A percentile compares a stretch with the other conserved stretches of the same genome.
phyloP scores from a whole-genome alignment of 805 yeast species.

The Cyberlindnera xylosilytica region DNA sequence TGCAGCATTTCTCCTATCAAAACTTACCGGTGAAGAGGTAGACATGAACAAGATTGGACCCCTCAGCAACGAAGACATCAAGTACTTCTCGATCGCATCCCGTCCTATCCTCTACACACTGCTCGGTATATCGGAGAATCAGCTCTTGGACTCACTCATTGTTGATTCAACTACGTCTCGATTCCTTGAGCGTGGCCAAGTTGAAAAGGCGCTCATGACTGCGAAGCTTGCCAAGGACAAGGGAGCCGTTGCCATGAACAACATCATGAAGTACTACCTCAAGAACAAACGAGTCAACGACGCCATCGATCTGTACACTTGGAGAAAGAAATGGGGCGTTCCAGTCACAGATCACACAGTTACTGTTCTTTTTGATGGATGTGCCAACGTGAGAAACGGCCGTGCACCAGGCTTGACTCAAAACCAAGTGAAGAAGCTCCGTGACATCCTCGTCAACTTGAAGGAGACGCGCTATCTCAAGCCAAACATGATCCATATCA shows the following conservation, averaged over 20 bases:
- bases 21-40: slow-evolving; percentile 21
- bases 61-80: slow-evolving; percentile 31
- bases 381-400: slow-evolving; percentile 32
- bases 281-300: slow-evolving; percentile 38
- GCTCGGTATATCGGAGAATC: slow-evolving; percentile 57
- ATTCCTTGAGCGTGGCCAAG: slow-evolving; percentile 47
- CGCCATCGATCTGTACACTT: slow-evolving; percentile 48
- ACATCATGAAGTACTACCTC: slow-evolving; percentile 50
- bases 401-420: slow-evolving; percentile 28
- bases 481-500: slow-evolving; percentile 40
- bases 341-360: slow-evolving; percentile 46
- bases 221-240: slow-evolving; percentile 43
- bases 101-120: slow-evolving; percentile 47
- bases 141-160: slow-evolving; percentile 53
- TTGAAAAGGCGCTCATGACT: slow-evolving; percentile 51
- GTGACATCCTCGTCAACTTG: slow-evolving; percentile 31
- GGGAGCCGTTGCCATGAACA: slow-evolving; percentile 63
- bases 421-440: slow-evolving; percentile 33
- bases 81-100: slow-evolving; percentile 35
- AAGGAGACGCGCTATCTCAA: slow-evolving; percentile 26
- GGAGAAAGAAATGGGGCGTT: slow-evolving; percentile 62
- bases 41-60: slow-evolving; percentile 33
- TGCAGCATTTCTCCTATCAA: slow-evolving; percentile 23
- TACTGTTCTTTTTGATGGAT: slow-evolving; percentile 45
- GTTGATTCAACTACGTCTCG: slow-evolving; percentile 53